Evolutionary conservation across 1,139 yeast species (phyloP), one percentile per base, ranked within the genome.

Genomic region (Yamadazyma aaseri): DNA sequence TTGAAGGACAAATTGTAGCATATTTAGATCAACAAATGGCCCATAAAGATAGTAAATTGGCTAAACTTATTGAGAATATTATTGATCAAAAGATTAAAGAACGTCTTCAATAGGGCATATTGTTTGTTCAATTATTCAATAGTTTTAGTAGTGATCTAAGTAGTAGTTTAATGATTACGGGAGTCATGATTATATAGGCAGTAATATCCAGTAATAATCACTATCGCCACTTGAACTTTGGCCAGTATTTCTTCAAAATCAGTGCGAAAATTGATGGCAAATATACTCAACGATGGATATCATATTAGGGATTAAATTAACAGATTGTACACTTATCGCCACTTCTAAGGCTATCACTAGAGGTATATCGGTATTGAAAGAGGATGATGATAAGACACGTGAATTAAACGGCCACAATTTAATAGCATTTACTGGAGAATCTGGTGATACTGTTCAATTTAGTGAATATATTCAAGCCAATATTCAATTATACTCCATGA

Each of bases 361-460:
- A 53, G 98, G 98, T 39, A 89, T 94, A 43, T 85, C 97, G 8
- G 78, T 92, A 29, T 69, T 92, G 50, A 90, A 90, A 55, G 82
- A 79, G 33, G 75, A 76, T 32, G 98, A 92, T 60, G 96, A 87
- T 62, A 92, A 92, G 65, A 90, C 97, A 9, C 67, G 94, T 45
- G 65, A 61, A 31, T 71, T 92, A 48, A 86, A 86, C 50, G 74
- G 79, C 32, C 94, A 85, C 55, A 77, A 86, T 40, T 70, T 90
- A 49, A 73, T 92, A 67, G 96, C 97, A 33, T 90, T 68, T 64
- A 83, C 96, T 4, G 99, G 99, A 37, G 98, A 92, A 58, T 76
- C 97, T 4, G 98, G 98, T 40, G 99, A 92, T 57, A 86, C 97
- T 3, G 90, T 86, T n/a, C 95, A 92, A 58, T 90, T 92, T 63